Evolutionary conservation across 2,329 filamentous ascomycete species (phyloP).

Genomic region (Cordyceps cateniannulata): DNA sequence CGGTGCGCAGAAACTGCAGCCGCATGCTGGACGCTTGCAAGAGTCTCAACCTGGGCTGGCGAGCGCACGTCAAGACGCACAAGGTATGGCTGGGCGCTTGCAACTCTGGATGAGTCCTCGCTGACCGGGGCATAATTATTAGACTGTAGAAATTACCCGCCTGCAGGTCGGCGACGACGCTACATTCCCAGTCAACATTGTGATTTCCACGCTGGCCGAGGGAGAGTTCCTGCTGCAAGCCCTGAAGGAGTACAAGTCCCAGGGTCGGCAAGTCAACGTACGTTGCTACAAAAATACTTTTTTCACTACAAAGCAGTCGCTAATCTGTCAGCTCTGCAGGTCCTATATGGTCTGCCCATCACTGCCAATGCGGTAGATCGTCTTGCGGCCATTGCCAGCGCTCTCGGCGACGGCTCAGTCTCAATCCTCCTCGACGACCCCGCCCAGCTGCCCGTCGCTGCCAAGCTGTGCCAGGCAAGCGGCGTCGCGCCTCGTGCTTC

Average conservation of each 20-base stretch:
- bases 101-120: neutral
- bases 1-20: slow-evolving; percentile 60
- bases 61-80: slow-evolving; percentile 78
- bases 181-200: slow-evolving; percentile 47
- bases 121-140: neutral
- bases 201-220: slow-evolving; percentile 70
- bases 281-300: slow-evolving; percentile 16
- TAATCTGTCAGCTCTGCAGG: slow-evolving; percentile 26
- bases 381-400: slow-evolving; percentile 48
- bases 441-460: slow-evolving; percentile 46
- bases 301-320: neutral
- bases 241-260: slow-evolving; percentile 48
- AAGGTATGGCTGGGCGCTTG: slow-evolving; percentile 45
- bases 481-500: slow-evolving; percentile 50
- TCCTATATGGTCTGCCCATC: slow-evolving; percentile 68
- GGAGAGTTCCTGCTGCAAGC: slow-evolving; percentile 60
- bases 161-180: slow-evolving; percentile 60
- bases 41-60: slow-evolving; percentile 56
- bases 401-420: slow-evolving; percentile 50
- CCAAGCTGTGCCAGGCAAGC: slow-evolving; percentile 35
- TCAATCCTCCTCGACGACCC: slow-evolving; percentile 65
- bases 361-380: slow-evolving; percentile 54
- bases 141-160: slow-evolving; percentile 60
- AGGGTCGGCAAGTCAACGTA: slow-evolving; percentile 54
- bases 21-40: slow-evolving; percentile 62